Conservation (phyloP, 805 yeast species). For the Ogataea nonfermentans region DNA sequence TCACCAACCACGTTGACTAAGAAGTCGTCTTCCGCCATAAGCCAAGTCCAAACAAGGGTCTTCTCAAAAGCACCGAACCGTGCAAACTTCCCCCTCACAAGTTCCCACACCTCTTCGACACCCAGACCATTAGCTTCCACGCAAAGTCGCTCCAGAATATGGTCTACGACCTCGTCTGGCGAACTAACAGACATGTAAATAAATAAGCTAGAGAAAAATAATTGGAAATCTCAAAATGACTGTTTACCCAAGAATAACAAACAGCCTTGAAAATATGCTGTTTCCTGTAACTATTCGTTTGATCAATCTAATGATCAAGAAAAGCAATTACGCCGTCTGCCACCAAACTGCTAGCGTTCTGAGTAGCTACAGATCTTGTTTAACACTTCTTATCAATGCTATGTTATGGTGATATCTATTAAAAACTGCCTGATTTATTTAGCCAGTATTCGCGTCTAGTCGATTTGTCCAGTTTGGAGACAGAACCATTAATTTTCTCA, state of each 20-base stretch:
- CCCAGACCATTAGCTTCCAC: conserved; percentile 36
- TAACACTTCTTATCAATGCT: too few species aligned
- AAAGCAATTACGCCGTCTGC: too few species aligned
- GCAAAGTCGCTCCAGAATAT: conserved; percentile 35
- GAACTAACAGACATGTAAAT: conserved; percentile 17
- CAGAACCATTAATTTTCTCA: conserved; percentile 16
- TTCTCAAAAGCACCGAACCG: conserved; percentile 33
- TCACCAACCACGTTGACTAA: conserved; percentile 12
- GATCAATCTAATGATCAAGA: too few species aligned
- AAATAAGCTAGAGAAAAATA: conserved; percentile 6
- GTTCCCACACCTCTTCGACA: conserved; percentile 34
- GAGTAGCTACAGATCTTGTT: too few species aligned
- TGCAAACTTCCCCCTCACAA: conserved; percentile 18
- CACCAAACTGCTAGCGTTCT: too few species aligned
- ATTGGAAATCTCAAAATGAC: too few species aligned
- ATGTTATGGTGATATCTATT: too few species aligned
- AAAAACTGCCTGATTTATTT: conserved; percentile 32
- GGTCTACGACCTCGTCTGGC: conserved; percentile 38
- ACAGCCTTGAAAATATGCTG: too few species aligned
- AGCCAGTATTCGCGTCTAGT: conserved; percentile 37
- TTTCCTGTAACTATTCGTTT: too few species aligned
- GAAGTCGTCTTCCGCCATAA: conserved; percentile 30
- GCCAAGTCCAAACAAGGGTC: conserved; percentile 38
- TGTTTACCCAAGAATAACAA: too few species aligned
- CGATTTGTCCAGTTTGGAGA: conserved; percentile 7